A percentile compares a stretch with the other conserved stretches of the same genome.
Evolutionary conservation across 2,329 filamentous ascomycete species (phyloP).

Genomic region (Orbilia blumenaviensis): DNA sequence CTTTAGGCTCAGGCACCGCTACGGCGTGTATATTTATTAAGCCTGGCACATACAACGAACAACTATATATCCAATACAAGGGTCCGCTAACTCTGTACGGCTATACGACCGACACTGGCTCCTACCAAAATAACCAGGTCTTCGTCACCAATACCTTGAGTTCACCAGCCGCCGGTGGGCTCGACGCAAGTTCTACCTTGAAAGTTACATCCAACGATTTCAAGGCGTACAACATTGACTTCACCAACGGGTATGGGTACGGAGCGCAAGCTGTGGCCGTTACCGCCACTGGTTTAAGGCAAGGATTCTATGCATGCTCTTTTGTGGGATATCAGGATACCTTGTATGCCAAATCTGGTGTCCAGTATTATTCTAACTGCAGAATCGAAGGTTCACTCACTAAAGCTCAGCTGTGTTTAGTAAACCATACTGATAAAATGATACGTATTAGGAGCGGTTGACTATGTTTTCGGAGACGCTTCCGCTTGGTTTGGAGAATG

Average conservation of each 20-base stretch:
- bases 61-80: slow-evolving; percentile 58
- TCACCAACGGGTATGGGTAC: slow-evolving; percentile 60
- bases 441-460: slow-evolving; percentile 59
- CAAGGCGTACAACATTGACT: slow-evolving; percentile 60
- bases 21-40: slow-evolving; percentile 60
- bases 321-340: slow-evolving; percentile 61
- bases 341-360: slow-evolving; percentile 59
- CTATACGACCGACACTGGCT: slow-evolving; percentile 58
- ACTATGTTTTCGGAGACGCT: slow-evolving; percentile 61
- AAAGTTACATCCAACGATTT: slow-evolving; percentile 58
- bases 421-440: no score
- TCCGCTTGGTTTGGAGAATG: slow-evolving; percentile 58
- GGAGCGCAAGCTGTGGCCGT: slow-evolving; percentile 60
- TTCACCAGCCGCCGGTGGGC: slow-evolving; percentile 58
- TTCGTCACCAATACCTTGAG: slow-evolving; percentile 60
- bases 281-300: slow-evolving; percentile 58
- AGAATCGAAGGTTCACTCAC: slow-evolving; percentile 59
- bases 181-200: slow-evolving; percentile 59
- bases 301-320: slow-evolving; percentile 60
- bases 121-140: slow-evolving; percentile 59
- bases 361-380: slow-evolving; percentile 60
- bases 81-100: slow-evolving; percentile 60
- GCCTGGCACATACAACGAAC: slow-evolving; percentile 59
- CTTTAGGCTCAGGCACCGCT: slow-evolving; percentile 56
- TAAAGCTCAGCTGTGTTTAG: no score